Conservation (phyloP, 371 early-diverging fungal genomes). For the Mucor circinelloides region DNA sequence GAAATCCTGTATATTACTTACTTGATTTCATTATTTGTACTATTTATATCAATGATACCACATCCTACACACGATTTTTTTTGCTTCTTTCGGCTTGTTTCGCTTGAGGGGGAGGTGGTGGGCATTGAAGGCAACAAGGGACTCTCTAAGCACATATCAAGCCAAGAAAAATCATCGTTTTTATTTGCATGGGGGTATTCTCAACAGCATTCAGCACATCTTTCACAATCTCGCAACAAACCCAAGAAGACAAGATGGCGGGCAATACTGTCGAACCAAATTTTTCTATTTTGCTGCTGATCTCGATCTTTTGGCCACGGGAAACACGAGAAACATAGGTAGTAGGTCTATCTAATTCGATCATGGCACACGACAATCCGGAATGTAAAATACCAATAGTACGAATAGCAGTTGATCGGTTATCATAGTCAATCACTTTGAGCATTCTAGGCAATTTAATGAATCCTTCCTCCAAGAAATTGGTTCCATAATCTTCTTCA, state of each 20-base stretch:
- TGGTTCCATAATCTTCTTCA: constrained; percentile 5
- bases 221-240: constrained; percentile 9
- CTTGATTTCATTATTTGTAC: no score
- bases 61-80: no score
- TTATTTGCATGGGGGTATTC: neutral
- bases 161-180: constrained; percentile 3
- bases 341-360: constrained; percentile 16
- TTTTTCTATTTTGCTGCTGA: neutral
- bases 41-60: no score
- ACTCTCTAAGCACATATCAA: constrained; percentile 9
- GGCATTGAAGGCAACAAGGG: neutral
- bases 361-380: neutral
- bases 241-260: neutral
- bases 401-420: constrained; percentile 3
- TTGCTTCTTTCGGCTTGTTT: no score
- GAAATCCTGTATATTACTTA: no score
- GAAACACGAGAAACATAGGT: constrained; percentile 12
- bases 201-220: constrained; percentile 4
- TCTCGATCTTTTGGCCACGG: neutral
- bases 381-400: constrained; percentile 14
- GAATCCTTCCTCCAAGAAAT: constrained; percentile 15
- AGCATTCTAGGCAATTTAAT: constrained; percentile 8
- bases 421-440: constrained; percentile 1
- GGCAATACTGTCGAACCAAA: neutral
- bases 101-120: no score